phyloP scores from a whole-genome alignment of 345 rosid species.

The Arabis hirsuta region DNA sequence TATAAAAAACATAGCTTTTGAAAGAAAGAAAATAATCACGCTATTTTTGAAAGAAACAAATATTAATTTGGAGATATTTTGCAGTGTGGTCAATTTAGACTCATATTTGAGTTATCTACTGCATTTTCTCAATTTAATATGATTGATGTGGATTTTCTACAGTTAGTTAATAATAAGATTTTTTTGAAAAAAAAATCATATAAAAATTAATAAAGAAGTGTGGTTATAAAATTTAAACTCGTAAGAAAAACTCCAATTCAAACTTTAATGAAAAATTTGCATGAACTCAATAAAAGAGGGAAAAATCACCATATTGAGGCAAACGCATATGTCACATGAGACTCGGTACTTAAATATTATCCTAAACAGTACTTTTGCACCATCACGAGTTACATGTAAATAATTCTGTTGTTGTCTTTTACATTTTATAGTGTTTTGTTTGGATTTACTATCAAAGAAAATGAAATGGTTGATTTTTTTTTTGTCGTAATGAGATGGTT shows the following conservation, averaged over 20 bases:
- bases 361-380: constrained; percentile 31
- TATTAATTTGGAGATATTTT: no score
- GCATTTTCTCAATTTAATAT: neutral
- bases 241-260: neutral
- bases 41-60: no score
- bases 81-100: no score
- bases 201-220: neutral
- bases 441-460: constrained; percentile 36
- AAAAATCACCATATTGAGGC: constrained; percentile 23
- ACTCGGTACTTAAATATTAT: constrained; percentile 18
- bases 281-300: constrained; percentile 4
- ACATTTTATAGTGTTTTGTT: constrained; percentile 35
- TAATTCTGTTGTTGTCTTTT: constrained; percentile 24
- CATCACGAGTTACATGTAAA: constrained; percentile 7
- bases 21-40: no score
- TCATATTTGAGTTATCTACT: no score
- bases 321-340: constrained; percentile 38
- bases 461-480: constrained; percentile 2
- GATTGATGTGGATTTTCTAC: neutral
- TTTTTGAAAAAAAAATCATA: neutral
- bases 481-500: constrained; percentile 17
- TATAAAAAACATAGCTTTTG: no score
- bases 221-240: neutral
- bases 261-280: neutral
- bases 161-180: neutral